Conservation (phyloP, 345 rosid genomes). For the Physaria fendleri region DNA sequence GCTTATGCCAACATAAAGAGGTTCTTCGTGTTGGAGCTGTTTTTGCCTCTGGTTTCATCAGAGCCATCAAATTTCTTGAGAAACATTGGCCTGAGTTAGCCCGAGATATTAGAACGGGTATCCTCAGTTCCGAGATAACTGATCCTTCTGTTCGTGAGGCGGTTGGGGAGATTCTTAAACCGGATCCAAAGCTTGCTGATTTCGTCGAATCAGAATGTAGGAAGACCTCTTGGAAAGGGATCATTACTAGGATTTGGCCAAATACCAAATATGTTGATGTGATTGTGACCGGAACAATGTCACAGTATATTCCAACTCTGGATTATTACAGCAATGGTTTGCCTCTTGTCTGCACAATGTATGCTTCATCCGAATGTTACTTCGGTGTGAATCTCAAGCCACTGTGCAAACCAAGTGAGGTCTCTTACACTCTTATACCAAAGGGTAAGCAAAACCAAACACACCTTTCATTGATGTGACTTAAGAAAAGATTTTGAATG, state of each 20-base stretch:
- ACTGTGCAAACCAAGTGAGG: conserved; percentile 80
- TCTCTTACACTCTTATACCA: conserved; percentile 84
- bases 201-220: conserved; percentile 49
- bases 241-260: conserved; percentile 68
- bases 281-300: conserved; percentile 98
- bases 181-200: conserved; percentile 54
- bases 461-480: not conserved
- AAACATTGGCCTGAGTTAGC: conserved; percentile 51
- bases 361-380: conserved; percentile 97
- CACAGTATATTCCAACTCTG: conserved; percentile 90
- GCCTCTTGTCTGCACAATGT: conserved; percentile 96
- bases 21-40: conserved; percentile 82
- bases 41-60: conserved; percentile 77
- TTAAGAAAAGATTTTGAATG: too few relatives aligned
- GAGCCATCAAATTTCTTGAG: conserved; percentile 74
- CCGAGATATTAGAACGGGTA: conserved; percentile 50
- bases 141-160: conserved; percentile 56
- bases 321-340: conserved; percentile 82
- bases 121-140: conserved; percentile 42
- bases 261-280: conserved; percentile 88
- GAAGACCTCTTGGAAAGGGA: conserved; percentile 60
- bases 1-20: conserved; percentile 53
- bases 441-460: conserved; percentile 37
- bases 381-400: conserved; percentile 87
- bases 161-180: conserved; percentile 52